phyloP scores from a whole-genome alignment of 1,284 basidiomycete species.

The Naganishia albida region DNA sequence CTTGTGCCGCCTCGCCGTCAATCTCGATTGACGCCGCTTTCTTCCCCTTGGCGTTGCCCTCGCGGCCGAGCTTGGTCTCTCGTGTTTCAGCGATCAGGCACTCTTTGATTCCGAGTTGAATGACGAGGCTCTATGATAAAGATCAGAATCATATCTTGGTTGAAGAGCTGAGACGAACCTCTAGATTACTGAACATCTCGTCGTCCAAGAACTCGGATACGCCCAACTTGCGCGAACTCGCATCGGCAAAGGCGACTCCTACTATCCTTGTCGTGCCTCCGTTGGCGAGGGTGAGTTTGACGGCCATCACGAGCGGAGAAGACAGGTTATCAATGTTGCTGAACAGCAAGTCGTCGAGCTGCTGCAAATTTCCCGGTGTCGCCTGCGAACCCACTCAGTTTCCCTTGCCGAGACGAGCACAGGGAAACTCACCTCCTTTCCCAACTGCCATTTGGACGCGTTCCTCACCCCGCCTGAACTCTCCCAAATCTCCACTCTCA shows the following conservation, averaged over 20 bases:
- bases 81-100: constrained; percentile 60
- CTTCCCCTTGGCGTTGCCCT: constrained; percentile 11
- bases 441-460: constrained; percentile 68
- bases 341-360: constrained; percentile 92
- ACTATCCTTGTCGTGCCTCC: constrained; percentile 52
- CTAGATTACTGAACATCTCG: constrained; percentile 92
- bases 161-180: constrained; percentile 59
- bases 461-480: constrained; percentile 74
- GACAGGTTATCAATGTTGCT: constrained; percentile 76
- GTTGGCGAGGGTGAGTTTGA: constrained; percentile 71
- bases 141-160: constrained; percentile 9
- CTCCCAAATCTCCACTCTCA: constrained; percentile 90
- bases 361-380: constrained; percentile 90
- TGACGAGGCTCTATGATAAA: constrained; percentile 73
- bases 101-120: constrained; percentile 96
- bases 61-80: constrained; percentile 26
- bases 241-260: constrained; percentile 62
- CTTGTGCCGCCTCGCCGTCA: constrained; percentile 10
- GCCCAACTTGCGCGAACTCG: constrained; percentile 58
- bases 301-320: constrained; percentile 87
- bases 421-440: constrained; percentile 68
- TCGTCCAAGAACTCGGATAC: constrained; percentile 91
- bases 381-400: constrained; percentile 59
- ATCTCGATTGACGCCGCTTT: constrained; percentile 28
- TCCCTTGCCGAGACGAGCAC: constrained; percentile 34